Evolutionary conservation across 2,329 filamentous ascomycete genomes (phyloP), one percentile per base, ranked within the genome.

Genomic region (Apiospora malaysiana): DNA sequence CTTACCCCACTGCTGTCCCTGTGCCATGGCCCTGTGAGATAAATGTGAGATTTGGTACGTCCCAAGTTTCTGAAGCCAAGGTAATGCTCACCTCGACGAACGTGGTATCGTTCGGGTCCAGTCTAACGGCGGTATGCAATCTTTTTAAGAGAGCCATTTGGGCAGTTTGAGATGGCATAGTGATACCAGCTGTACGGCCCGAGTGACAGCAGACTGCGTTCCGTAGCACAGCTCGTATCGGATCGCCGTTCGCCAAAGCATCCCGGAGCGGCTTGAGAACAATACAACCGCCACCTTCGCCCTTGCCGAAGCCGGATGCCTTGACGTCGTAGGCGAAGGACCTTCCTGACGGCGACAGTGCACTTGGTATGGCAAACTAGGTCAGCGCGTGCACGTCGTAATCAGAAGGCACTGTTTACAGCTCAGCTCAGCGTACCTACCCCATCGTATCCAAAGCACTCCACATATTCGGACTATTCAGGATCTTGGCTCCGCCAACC

Each of bases 1-100:
- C 79, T 70, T 84, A 82, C 4, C 82, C 82, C 1, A 75, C 77
- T 9, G 72, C 68, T 1, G 82, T 84, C 2, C 81, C 81, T 0
- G 81, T 82, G 2, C 81, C 81, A 49, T 83, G 82, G 23, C 74
- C 68, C 32, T 32, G 32, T 32, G 32, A 32, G 32, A 32, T 32
- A 32, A 32, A 6, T 32, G 32, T 32, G 32, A 32, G 32, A 32
- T 32, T 32, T 32, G 32, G 32, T 6, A 32, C 32, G 32, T 32
- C 32, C 32, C 32, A 6, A 32, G 32, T 32, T 32, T 32, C 32
- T 32, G 32, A 32, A 32, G 32, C 32, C 32, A 32, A 32, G 3
- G 32, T 6, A 32, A 32, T 32, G 32, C 32, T 32, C 32, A 32
- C 32, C 68, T 69, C 68, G 12, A 56, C 68, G 0, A 69, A 56